phyloP scores from a whole-genome alignment of 1,139 yeast species.

The Pichia terricola region DNA sequence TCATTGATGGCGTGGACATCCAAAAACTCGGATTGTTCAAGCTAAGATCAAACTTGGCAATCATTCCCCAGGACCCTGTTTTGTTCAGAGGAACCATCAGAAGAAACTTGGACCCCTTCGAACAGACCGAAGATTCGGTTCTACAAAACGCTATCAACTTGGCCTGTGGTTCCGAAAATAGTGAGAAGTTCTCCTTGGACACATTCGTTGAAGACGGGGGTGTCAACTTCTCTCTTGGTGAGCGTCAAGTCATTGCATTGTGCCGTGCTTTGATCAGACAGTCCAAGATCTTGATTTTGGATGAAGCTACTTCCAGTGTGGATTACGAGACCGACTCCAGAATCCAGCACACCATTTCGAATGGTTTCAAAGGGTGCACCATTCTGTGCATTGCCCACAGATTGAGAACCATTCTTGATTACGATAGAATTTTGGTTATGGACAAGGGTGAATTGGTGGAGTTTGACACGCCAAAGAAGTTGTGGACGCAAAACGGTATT shows the following conservation, averaged over 20 bases:
- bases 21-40: conserved; percentile 27
- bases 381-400: conserved; percentile 51
- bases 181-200: conserved; percentile 34
- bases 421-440: conserved; percentile 44
- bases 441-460: conserved; percentile 42
- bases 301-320: conserved; percentile 50
- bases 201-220: conserved; percentile 37
- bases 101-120: conserved; percentile 34
- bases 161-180: conserved; percentile 25
- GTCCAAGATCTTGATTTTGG: conserved; percentile 41
- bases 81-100: conserved; percentile 33
- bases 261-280: conserved; percentile 45
- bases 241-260: conserved; percentile 44
- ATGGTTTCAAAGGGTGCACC: conserved; percentile 39
- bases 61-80: conserved; percentile 39
- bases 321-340: conserved; percentile 47
- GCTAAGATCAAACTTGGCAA: conserved; percentile 30
- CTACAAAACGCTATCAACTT: conserved; percentile 38
- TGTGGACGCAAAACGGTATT: conserved; percentile 28
- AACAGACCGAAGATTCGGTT: conserved; percentile 28
- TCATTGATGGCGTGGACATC: conserved; percentile 31
- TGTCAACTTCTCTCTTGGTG: conserved; percentile 43
- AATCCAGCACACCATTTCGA: conserved; percentile 39
- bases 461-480: conserved; percentile 38
- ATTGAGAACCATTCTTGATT: conserved; percentile 41